phyloP scores from a whole-genome alignment of 2,329 filamentous ascomycete species.

The Aureobasidium pullulans region DNA sequence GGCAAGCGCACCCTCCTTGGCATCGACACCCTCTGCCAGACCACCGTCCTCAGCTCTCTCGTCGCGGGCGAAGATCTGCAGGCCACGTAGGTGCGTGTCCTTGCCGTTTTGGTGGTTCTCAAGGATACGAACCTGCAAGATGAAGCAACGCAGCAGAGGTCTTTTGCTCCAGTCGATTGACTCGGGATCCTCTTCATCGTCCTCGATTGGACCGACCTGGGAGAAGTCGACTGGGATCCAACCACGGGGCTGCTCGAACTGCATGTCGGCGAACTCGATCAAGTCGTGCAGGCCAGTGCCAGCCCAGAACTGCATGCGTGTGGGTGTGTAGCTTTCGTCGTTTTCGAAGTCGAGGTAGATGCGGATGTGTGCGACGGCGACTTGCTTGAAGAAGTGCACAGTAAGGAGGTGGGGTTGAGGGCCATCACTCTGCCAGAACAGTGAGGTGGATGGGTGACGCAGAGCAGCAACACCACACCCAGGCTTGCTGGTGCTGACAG shows the following conservation, averaged over 20 bases:
- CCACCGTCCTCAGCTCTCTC: conserved; percentile 20
- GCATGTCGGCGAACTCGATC: conserved; percentile 76
- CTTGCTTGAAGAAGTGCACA: conserved; percentile 78
- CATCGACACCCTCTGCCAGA: conserved; percentile 1
- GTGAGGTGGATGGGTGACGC: conserved; percentile 61
- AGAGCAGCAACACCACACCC: conserved; percentile 72
- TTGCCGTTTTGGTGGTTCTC: conserved; percentile 99
- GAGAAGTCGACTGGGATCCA: conserved; percentile 81
- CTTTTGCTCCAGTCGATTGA: conserved; percentile 46
- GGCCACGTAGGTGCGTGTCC: conserved; percentile 89
- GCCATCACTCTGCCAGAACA: conserved; percentile 82
- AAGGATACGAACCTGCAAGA: conserved; percentile 81
- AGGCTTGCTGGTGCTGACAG: conserved; percentile 73
- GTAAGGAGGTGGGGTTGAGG: conserved; percentile 77
- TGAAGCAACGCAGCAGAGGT: conserved; percentile 73
- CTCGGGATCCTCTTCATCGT: conserved; percentile 23
- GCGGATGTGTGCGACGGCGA: conserved; percentile 69
- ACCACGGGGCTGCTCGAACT: conserved; percentile 69
- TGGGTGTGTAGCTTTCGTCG: conserved; percentile 95
- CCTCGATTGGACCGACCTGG: conserved; percentile 46
- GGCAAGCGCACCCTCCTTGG: conserved; percentile 11
- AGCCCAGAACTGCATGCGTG: conserved; percentile 79
- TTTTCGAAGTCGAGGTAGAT: conserved; percentile 84
- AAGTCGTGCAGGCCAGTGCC: conserved; percentile 89
- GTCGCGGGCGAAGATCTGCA: conserved; percentile 69